Base-by-base conservation (phyloP, 441 rosid genomes). In the Populus tomentosa region DNA sequence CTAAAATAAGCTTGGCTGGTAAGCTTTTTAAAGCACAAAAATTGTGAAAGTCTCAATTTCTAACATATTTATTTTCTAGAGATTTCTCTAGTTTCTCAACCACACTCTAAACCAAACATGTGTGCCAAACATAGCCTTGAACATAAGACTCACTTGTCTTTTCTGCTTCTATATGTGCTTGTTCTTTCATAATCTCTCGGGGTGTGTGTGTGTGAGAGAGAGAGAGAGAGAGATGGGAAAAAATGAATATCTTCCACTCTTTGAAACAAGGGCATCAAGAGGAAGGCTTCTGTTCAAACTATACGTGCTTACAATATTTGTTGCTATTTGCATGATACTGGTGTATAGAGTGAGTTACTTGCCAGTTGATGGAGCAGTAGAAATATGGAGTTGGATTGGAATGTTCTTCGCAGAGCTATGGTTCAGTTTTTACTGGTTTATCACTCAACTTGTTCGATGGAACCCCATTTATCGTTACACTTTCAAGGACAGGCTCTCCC, bases 361-460 rank as follows among this genome's bases (percentile, higher is more conserved):
- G 9, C 93, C 91, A 59, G 69, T 35, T 10, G 56, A 75, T 38
- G 81, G 73, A 18, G 80, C 70, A 69, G 32, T 69, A 71, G 85
- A 85, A 8, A 79, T 87, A 68, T 84, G 85, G 89, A 79, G 64
- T 71, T 89, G 91, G 91, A 2, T 84, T 62, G 91, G 89, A 10
- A 28, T 86, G 80, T 50, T 87, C 18, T 84, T 35, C 7, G 79
- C 89, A n/a, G 93, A 90, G 78, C 74, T 90, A 0, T 88, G 93
- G 91, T 87, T 87, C 50, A 80, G 87, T 71, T 53, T 88, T 18
- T 90, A 87, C 76, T 90, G 93, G 93, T 18, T 87, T 26, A 1
- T 83, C 26, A 81, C 80, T 68, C 89, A 86, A 46, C 68, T 86
- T 64, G 67, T 67, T 1, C 67, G 90, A 16, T 90, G 89, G 91